These are phyloP conservation scores for Diospyros kaki DNA, from an alignment of 148 eudicot species.

Conservation along the genomic window DNA sequence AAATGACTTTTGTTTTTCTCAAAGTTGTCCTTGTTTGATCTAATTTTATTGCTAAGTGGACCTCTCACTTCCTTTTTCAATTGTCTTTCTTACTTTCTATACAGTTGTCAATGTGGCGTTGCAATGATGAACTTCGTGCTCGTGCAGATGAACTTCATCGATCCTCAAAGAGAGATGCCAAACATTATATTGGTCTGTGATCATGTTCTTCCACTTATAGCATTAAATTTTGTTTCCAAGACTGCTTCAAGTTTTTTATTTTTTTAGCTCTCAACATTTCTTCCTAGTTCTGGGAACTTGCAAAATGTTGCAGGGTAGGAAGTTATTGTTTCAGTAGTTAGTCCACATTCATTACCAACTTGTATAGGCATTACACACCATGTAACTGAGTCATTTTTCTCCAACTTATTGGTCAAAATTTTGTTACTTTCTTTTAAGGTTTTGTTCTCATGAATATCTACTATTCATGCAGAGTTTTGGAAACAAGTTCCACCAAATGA, in stretches of 20 bases:
- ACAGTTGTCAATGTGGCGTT: slow-evolving; percentile 93
- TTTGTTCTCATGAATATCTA: neutral
- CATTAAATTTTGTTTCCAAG: too few species aligned
- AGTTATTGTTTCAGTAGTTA: neutral
- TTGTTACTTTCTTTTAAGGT: neutral
- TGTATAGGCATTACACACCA: neutral
- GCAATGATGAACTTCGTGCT: slow-evolving; percentile 79
- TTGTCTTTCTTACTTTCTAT: neutral
- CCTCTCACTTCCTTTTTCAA: neutral
- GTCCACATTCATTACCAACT: neutral
- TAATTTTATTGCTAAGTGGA: neutral
- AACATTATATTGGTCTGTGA: slow-evolving; percentile 76
- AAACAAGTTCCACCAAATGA: slow-evolving; percentile 74
- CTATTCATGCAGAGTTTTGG: slow-evolving; percentile 70
- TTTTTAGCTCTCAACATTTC: neutral
- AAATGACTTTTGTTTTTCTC: neutral
- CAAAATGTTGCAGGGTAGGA: too few species aligned
- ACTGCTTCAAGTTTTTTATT: too few species aligned
- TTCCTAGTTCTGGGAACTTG: neutral
- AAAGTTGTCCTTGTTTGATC: neutral
- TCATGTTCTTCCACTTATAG: neutral
- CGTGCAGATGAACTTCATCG: slow-evolving; percentile 73
- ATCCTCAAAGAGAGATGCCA: slow-evolving; percentile 69
- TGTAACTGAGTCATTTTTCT: neutral
- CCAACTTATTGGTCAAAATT: neutral